Evolutionary conservation across 768 basidiomycete species (phyloP), one percentile per base, ranked within the genome.

Genomic region (Termitomyces sp.): DNA sequence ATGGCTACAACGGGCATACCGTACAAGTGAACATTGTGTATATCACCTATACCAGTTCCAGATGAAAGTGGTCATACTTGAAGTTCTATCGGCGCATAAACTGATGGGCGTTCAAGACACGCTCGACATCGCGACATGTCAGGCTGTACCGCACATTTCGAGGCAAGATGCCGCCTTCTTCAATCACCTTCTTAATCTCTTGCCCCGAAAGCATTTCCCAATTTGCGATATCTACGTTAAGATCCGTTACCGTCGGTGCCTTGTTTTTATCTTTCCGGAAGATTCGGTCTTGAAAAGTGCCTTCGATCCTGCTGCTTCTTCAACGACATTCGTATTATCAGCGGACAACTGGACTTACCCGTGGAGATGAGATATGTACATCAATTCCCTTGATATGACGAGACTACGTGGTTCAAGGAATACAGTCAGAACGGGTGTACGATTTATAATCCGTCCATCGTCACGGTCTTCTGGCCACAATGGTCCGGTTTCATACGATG

Each of bases 371-470:
- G 81, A 76, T 0, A 81, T 78, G 71, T 97, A 98, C 65, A 95
- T 77, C 15, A 79, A 73, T 2, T 79, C 80, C 25, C 79, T 83
- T 20, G 94, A 90, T 66, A 98, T 84, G 65, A 97, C 78, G 32
- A 92, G 83, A 65, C 93, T 94, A 50, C 95, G 85, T 50, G 91
- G 90, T 69, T 97, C 92, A 63, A 98, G 80, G 29, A 96, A 77
- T 12, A 96, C 70, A 4, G 91, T 88, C 25, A 91, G 75, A 31
- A 87, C 73, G 2, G 94, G 92, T 9, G 70, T 76, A 45, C 80
- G 80, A 57, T 89, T 82, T 62, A 94, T 86, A n/a, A 79, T 66
- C 58, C 81, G 79, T 45, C 86, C 88, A 45, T 65, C 63, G 34
- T 42, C 15, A 17, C 15, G 40, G 40, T 70, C 71, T 54, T 63